Evolutionary conservation across 495 filamentous ascomycete genomes (phyloP).

Genomic region (Rostrohypoxylon terebratum): DNA sequence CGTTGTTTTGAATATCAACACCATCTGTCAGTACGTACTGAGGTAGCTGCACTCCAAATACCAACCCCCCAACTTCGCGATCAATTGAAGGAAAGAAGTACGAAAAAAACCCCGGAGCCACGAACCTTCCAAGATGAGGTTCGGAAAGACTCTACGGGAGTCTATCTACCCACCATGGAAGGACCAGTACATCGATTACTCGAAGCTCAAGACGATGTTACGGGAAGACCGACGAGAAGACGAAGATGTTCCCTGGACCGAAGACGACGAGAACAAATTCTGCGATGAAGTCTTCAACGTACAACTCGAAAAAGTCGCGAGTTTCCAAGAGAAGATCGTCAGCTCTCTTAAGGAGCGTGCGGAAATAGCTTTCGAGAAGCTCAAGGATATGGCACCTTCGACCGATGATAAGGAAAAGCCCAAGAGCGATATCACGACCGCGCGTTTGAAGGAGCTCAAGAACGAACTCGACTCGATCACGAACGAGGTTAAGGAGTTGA

Average conservation of each 20-base stretch:
- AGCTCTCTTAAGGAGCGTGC: conserved; percentile 76
- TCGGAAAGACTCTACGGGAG: conserved; percentile 85
- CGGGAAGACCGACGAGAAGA: conserved; percentile 75
- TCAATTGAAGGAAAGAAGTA: background rate
- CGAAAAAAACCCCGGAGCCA: background rate
- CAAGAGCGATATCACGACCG: conserved; percentile 59
- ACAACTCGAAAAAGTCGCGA: conserved; percentile 93
- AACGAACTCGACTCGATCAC: conserved; percentile 86
- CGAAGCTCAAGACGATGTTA: conserved; percentile 87
- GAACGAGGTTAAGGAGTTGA: conserved; percentile 89
- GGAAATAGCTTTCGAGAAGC: conserved; percentile 68
- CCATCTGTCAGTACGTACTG: background rate
- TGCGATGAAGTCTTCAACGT: conserved; percentile 94
- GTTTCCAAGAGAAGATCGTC: conserved; percentile 83
- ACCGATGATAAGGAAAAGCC: conserved; percentile 53
- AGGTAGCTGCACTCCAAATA: background rate
- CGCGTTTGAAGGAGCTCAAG: conserved; percentile 75
- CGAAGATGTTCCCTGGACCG: conserved; percentile 80
- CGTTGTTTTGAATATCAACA: background rate
- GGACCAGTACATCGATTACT: conserved; percentile 93
- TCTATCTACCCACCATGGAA: conserved; percentile 91
- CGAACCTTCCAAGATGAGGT: conserved; percentile 74
- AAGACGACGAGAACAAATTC: conserved; percentile 93
- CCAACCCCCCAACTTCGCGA: conserved; percentile 2
- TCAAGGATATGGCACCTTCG: conserved; percentile 65